Evolutionary conservation across 2,329 filamentous ascomycete genomes (phyloP), one percentile per base, ranked within the genome.

Genomic region (Fusarium marasasianum): DNA sequence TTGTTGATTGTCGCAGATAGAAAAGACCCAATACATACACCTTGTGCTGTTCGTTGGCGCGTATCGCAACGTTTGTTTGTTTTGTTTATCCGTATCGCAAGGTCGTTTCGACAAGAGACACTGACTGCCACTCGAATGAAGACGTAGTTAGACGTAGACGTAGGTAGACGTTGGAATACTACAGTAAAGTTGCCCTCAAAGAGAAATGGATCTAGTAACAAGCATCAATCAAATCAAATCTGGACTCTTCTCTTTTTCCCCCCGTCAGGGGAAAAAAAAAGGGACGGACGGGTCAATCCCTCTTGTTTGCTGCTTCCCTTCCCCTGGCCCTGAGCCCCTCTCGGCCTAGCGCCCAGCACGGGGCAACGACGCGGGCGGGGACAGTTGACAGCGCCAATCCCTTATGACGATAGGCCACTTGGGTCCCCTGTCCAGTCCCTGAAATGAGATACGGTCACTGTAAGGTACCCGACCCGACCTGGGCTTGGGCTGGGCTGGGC

Each of bases 211-310:
- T 67, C 61, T 26, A 51, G 37, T 37, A 48, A 61, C 67, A 61
- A 71, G 45, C 50, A 50, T 55, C 40, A 41, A 58, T 57, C 41
- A 37, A 60, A 47, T 41, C 54, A 37, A 60, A 47, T 41, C 54
- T 51, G 35, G 53, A 50, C 41, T 62, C 41, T 43, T 24, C 60
- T 58, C 60, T 35, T 58, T 50, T 71, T 59, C 61, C 75, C 76
- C 76, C 76, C 72, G 76, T 77, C 76, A 77, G 76, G 76, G 76
- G 76, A 68, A 75, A 72, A 63, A 55, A 55, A 57, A 76, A 62
- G 37, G 35, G 37, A 72, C 59, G 55, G 69, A 67, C 66, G 50
- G 47, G 43, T 40, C 66, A 43, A 57, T 51, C 40, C 48, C 59
- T 56, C 55, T 59, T 44, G 48, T 53, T 37, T 66, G 33, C 29